Evolutionary conservation across 108 stramenopile species (phyloP).

Genomic region (Nitzschia palea): DNA sequence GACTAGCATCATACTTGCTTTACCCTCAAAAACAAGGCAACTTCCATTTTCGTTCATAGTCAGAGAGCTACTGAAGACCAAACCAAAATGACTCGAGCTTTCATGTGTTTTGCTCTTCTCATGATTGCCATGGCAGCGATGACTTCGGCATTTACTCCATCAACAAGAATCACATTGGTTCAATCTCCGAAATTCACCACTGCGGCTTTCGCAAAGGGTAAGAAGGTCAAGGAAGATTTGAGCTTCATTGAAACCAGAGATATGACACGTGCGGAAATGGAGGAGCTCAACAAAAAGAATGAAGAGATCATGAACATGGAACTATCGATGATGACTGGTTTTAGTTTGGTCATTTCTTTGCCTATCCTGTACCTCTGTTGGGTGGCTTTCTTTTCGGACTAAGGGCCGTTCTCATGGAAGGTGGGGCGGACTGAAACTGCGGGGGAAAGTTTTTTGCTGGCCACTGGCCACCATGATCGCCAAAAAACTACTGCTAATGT

Average conservation of each 20-base stretch:
- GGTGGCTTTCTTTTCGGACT: slow-evolving; percentile 86
- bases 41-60: too few relatives aligned
- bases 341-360: slow-evolving; percentile 67
- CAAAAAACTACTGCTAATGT: too few relatives aligned
- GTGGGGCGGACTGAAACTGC: too few relatives aligned
- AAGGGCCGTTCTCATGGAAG: too few relatives aligned
- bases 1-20: too few relatives aligned
- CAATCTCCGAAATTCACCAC: not conserved
- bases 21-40: too few relatives aligned
- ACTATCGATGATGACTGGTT: slow-evolving; percentile 71
- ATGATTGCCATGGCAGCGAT: not conserved
- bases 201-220: slow-evolving; percentile 44
- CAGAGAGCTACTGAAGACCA: too few relatives aligned
- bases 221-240: slow-evolving; percentile 63
- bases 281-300: slow-evolving; percentile 56
- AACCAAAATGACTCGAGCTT: too few relatives aligned
- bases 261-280: slow-evolving; percentile 85
- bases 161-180: too few relatives aligned
- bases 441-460: too few relatives aligned
- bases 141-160: slow-evolving; percentile 4
- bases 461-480: too few relatives aligned
- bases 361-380: slow-evolving; percentile 88
- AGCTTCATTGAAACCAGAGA: slow-evolving; percentile 73
- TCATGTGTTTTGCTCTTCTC: too few relatives aligned
- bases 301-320: slow-evolving; percentile 85